Conservation (phyloP, 2,329 filamentous ascomycete genomes). For the Coleophoma eucalyptorum region DNA sequence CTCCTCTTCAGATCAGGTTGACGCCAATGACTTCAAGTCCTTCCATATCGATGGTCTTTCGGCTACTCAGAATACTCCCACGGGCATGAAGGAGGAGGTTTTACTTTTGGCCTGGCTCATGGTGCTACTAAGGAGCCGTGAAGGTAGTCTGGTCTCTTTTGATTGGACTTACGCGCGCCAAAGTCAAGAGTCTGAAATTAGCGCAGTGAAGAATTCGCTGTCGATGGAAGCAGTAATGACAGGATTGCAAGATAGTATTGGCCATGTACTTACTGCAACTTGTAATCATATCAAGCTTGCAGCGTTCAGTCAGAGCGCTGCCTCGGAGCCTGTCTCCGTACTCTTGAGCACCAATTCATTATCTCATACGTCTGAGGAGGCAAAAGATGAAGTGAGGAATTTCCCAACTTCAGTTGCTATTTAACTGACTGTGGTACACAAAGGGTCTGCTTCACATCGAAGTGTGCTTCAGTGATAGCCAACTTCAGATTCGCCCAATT, state of each 20-base stretch:
- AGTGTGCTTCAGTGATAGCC: conserved; percentile 19
- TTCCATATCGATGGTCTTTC: conserved; percentile 27
- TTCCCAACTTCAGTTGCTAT: too few relatives aligned
- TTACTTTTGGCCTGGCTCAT: conserved; percentile 40
- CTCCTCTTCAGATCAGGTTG: background rate
- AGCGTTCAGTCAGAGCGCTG: background rate
- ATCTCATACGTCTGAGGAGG: conserved; percentile 3
- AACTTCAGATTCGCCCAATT: conserved; percentile 32
- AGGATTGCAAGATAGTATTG: conserved; percentile 27
- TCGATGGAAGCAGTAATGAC: conserved; percentile 29
- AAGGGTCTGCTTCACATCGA: conserved; percentile 30
- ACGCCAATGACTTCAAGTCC: conserved; percentile 15
- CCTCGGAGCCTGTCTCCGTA: conserved; percentile 3
- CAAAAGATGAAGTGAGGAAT: conserved; percentile 21
- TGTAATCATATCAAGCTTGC: conserved; percentile 17
- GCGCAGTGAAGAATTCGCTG: conserved; percentile 15
- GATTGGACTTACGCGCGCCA: conserved; percentile 31
- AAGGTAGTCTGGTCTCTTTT: conserved; percentile 31
- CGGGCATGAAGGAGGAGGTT: conserved; percentile 35
- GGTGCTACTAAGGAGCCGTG: conserved; percentile 36
- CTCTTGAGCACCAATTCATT: conserved; percentile 11
- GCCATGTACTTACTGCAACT: conserved; percentile 23
- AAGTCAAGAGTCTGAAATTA: conserved; percentile 16
- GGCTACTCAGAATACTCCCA: conserved; percentile 19
- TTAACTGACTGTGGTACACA: conserved; percentile 7